phyloP scores from a whole-genome alignment of 2,329 filamentous ascomycete species.

The Macrophomina phaseolina region DNA sequence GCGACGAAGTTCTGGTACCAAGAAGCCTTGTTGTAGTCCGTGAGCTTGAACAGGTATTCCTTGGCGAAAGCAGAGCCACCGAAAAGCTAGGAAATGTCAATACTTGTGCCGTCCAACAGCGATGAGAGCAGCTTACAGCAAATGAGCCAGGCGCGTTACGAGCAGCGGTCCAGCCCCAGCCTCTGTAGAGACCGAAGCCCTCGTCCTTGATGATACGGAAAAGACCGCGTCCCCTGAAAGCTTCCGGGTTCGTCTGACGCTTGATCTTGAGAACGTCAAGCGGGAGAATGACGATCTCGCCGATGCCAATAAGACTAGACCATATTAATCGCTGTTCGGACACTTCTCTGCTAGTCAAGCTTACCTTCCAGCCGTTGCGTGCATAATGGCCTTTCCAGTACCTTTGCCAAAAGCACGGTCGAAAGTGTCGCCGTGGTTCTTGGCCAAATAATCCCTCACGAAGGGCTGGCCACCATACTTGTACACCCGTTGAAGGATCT shows the following conservation, averaged over 20 bases:
- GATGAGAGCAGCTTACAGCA: slow-evolving; percentile 65
- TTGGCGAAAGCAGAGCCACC: slow-evolving; percentile 97
- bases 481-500: slow-evolving; percentile 93
- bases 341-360: slow-evolving; percentile 28
- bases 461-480: slow-evolving; percentile 98
- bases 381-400: slow-evolving; percentile 97
- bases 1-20: slow-evolving; percentile 98
- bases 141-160: slow-evolving; percentile 97
- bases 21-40: slow-evolving; percentile 92
- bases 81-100: slow-evolving; percentile 69
- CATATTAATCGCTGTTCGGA: not conserved
- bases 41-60: slow-evolving; percentile 88
- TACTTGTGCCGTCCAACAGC: not conserved
- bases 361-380: slow-evolving; percentile 90
- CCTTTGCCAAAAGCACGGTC: slow-evolving; percentile 92
- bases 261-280: slow-evolving; percentile 99
- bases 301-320: slow-evolving; percentile 86
- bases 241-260: slow-evolving; percentile 97
- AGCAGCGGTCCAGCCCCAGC: slow-evolving; percentile 96
- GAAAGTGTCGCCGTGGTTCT: slow-evolving; percentile 82
- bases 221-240: slow-evolving; percentile 91
- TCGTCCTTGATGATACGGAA: slow-evolving; percentile 90
- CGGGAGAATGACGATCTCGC: slow-evolving; percentile 92
- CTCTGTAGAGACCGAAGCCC: slow-evolving; percentile 93
- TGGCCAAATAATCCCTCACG: slow-evolving; percentile 83